A percentile compares a stretch with the other conserved stretches of the same genome.
phyloP scores from a whole-genome alignment of 2,329 filamentous ascomycete genomes.

The Ascochyta lentis region DNA sequence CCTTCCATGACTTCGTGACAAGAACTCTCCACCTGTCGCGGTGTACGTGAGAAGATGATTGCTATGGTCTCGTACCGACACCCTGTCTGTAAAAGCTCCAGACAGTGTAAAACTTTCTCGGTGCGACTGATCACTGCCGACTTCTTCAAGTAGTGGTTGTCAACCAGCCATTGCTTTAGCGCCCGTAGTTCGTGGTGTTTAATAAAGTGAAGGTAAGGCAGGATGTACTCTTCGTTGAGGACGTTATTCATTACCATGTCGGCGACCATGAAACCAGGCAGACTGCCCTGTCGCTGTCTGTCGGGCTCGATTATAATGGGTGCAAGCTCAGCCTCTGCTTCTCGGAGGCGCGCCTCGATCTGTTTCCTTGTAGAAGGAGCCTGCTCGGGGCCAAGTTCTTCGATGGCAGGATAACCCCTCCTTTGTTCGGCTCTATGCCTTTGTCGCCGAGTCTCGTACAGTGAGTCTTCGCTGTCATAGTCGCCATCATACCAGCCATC shows the following conservation, averaged over 20 bases:
- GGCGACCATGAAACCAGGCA: slow-evolving; percentile 23
- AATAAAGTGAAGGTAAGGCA: slow-evolving; percentile 31
- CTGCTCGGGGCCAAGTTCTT: slow-evolving; percentile 12
- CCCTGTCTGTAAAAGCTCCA: slow-evolving; percentile 36
- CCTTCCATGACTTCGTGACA: slow-evolving; percentile 38
- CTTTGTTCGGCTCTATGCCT: slow-evolving; percentile 6
- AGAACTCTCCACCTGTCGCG: slow-evolving; percentile 28
- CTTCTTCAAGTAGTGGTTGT: slow-evolving; percentile 19
- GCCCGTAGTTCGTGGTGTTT: slow-evolving; percentile 36
- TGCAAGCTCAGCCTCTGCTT: slow-evolving; percentile 22
- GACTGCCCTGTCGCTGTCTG: slow-evolving; percentile 29
- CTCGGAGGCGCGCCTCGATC: slow-evolving; percentile 21
- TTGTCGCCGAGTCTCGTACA: slow-evolving; percentile 8
- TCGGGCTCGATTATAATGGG: slow-evolving; percentile 21
- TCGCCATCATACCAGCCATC: slow-evolving; percentile 1
- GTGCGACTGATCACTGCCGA: slow-evolving; percentile 29
- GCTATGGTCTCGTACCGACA: slow-evolving; percentile 36
- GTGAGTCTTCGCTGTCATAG: slow-evolving; percentile 13
- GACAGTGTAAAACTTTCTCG: slow-evolving; percentile 38
- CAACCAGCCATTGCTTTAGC: slow-evolving; percentile 29
- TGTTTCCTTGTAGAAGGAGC: slow-evolving; percentile 15
- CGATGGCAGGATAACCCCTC: slow-evolving; percentile 3
- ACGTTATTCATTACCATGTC: slow-evolving; percentile 29
- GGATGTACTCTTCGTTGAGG: slow-evolving; percentile 21
- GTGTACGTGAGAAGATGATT: slow-evolving; percentile 38